Percentiles rank a stretch among this genome's conserved stretches.
Evolutionary conservation across 2,329 filamentous ascomycete species (phyloP).

Genomic region (Diplodia scrobiculata): DNA sequence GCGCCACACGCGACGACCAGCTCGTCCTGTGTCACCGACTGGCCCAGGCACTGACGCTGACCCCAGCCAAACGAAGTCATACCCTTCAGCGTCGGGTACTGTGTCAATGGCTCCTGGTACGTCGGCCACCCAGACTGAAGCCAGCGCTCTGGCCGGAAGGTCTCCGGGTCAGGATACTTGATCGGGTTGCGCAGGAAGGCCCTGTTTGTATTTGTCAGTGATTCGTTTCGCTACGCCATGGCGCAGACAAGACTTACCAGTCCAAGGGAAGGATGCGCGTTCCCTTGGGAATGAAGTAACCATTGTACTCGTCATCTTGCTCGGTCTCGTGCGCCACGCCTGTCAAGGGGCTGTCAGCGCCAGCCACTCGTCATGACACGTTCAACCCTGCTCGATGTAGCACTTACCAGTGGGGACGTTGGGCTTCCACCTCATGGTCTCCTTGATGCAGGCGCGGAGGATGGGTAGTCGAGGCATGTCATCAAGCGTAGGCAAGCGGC

Average conservation of each 20-base stretch:
- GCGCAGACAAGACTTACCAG: slow-evolving; percentile 27
- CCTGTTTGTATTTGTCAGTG: slow-evolving; percentile 40
- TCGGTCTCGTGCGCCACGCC: slow-evolving; percentile 43
- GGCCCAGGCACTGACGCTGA: slow-evolving; percentile 63
- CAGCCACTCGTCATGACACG: not conserved
- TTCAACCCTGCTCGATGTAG: not conserved
- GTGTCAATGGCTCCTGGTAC: slow-evolving; percentile 64
- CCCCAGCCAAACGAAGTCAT: slow-evolving; percentile 69
- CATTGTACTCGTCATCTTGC: slow-evolving; percentile 44
- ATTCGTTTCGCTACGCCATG: not conserved
- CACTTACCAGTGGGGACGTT: slow-evolving; percentile 49
- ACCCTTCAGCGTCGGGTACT: slow-evolving; percentile 64
- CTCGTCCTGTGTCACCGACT: slow-evolving; percentile 62
- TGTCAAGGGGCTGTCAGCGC: slow-evolving; percentile 10
- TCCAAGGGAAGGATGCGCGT: slow-evolving; percentile 31
- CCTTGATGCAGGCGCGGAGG: slow-evolving; percentile 60
- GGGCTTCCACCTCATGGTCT: slow-evolving; percentile 61
- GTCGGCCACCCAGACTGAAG: slow-evolving; percentile 65
- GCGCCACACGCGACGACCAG: slow-evolving; percentile 56
- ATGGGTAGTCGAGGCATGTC: slow-evolving; percentile 57
- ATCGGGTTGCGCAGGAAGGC: slow-evolving; percentile 60
- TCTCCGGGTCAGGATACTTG: slow-evolving; percentile 66
- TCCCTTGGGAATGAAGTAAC: slow-evolving; percentile 44
- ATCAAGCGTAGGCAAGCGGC: slow-evolving; percentile 54
- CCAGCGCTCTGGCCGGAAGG: slow-evolving; percentile 64